phyloP scores from a whole-genome alignment of 2,329 filamentous ascomycete species.

The Colletotrichum phormii region DNA sequence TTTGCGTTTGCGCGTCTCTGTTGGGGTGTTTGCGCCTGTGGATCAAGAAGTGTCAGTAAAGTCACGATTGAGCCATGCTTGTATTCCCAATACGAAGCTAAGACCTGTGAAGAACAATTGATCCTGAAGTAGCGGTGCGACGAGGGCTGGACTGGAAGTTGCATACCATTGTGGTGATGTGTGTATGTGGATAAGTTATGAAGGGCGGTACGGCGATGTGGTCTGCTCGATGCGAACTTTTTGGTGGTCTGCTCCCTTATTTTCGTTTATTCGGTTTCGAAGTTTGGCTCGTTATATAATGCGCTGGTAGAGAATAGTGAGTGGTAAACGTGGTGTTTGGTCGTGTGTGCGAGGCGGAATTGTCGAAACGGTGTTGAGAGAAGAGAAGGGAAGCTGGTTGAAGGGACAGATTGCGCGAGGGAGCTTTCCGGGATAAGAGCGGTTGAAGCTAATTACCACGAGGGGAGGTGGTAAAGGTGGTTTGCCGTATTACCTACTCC shows the following conservation, averaged over 20 bases:
- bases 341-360: neutral
- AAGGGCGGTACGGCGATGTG: neutral
- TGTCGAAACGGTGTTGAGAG: conserved; percentile 33
- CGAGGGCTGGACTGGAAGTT: neutral
- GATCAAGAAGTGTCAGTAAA: neutral
- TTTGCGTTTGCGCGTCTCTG: conserved; percentile 85
- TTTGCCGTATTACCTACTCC: neutral
- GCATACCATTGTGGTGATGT: conserved; percentile 39
- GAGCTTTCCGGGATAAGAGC: conserved; percentile 11
- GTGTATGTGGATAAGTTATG: neutral
- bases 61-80: neutral
- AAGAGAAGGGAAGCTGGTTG: conserved; percentile 35
- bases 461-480: conserved; percentile 2
- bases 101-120: neutral
- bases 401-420: conserved; percentile 37
- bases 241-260: neutral
- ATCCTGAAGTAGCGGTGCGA: neutral
- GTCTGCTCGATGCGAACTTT: conserved; percentile 12
- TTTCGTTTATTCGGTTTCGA: neutral
- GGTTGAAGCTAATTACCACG: conserved; percentile 22
- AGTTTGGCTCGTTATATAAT: conserved; percentile 6
- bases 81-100: neutral
- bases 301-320: neutral
- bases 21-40: conserved; percentile 83
- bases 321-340: conserved; percentile 5